Percentiles rank a stretch among this genome's conserved stretches.
Evolutionary conservation across 768 basidiomycete species (phyloP).

Genomic region (Russula lepida): DNA sequence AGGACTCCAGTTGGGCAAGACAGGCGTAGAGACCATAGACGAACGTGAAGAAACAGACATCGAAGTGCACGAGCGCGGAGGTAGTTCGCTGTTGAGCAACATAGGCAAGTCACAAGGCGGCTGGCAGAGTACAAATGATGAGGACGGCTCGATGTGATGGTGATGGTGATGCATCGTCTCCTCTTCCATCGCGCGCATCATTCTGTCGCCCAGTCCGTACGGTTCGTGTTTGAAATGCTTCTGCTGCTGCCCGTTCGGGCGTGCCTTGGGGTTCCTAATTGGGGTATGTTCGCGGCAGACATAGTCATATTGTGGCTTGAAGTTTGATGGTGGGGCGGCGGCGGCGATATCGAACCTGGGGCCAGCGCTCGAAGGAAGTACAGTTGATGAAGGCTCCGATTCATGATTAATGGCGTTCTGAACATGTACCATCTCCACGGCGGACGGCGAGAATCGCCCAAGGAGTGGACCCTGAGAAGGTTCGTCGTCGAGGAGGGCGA

Average conservation of each 20-base stretch:
- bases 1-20: constrained; percentile 8
- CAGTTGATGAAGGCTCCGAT: neutral
- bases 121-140: constrained; percentile 9
- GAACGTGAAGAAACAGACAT: constrained; percentile 16
- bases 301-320: neutral
- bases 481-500: constrained; percentile 16
- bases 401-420: neutral
- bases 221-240: neutral
- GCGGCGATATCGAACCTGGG: neutral
- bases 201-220: neutral
- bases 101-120: constrained; percentile 11
- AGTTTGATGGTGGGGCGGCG: neutral
- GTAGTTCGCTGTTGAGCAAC: constrained; percentile 12
- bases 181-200: neutral
- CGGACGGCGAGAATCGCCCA: constrained; percentile 9
- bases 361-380: neutral
- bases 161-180: neutral
- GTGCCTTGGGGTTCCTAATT: neutral
- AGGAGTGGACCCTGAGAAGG: constrained; percentile 16
- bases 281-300: neutral
- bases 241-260: neutral
- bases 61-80: constrained; percentile 12
- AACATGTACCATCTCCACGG: constrained; percentile 1
- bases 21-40: constrained; percentile 16
- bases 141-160: constrained; percentile 8